Conservation (phyloP, 2,329 filamentous ascomycete species). For the Penicillium brevicompactum region DNA sequence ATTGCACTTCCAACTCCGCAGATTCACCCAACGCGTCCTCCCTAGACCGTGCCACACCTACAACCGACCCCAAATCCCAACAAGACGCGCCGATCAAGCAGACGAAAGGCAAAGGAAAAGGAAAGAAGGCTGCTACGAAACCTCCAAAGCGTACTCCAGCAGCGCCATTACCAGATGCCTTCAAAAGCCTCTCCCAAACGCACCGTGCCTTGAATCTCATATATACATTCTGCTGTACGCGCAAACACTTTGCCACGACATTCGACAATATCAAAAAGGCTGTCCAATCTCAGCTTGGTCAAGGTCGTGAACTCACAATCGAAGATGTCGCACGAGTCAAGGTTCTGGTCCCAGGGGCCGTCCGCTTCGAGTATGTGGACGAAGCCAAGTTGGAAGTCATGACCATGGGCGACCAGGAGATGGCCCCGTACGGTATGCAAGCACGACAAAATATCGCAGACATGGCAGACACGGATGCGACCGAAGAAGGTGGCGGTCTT, state of each 20-base stretch:
- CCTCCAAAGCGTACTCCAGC: slow-evolving; percentile 31
- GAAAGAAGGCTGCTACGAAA: slow-evolving; percentile 11
- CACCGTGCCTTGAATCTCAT: slow-evolving; percentile 88
- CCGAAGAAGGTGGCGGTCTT: slow-evolving; percentile 32
- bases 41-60: not conserved
- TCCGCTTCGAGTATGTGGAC: slow-evolving; percentile 85
- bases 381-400: slow-evolving; percentile 81
- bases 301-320: slow-evolving; percentile 61
- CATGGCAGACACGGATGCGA: slow-evolving; percentile 19
- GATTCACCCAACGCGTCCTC: slow-evolving; percentile 19
- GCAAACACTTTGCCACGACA: slow-evolving; percentile 89
- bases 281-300: slow-evolving; percentile 78
- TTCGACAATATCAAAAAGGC: slow-evolving; percentile 84
- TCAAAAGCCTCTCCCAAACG: slow-evolving; percentile 72
- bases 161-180: slow-evolving; percentile 72
- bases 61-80: not conserved
- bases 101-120: slow-evolving; percentile 5
- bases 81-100: not conserved
- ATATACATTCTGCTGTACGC: slow-evolving; percentile 90
- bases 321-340: slow-evolving; percentile 84
- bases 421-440: slow-evolving; percentile 62
- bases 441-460: slow-evolving; percentile 45
- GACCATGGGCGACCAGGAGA: slow-evolving; percentile 59
- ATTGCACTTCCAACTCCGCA: not conserved
- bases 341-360: slow-evolving; percentile 72